Percentiles rank a stretch among this genome's conserved stretches.
Evolutionary conservation across 2,329 filamentous ascomycete species (phyloP).

Genomic region (Curvularia verruculosa): DNA sequence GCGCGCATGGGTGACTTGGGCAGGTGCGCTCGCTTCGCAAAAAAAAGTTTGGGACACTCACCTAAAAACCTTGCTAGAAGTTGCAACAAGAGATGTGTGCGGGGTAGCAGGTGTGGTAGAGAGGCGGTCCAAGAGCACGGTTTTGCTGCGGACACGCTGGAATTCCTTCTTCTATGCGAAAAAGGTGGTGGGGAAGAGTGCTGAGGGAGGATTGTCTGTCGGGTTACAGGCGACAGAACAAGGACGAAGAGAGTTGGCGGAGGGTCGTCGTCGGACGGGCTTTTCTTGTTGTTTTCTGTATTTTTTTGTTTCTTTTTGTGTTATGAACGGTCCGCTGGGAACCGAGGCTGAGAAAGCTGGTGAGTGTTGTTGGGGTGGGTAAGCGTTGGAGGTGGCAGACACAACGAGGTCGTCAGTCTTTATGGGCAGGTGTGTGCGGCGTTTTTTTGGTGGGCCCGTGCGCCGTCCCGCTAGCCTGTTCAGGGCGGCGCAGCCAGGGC

Average conservation of each 20-base stretch:
- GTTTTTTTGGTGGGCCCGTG: constrained; percentile 28
- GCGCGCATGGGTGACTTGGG: constrained; percentile 34
- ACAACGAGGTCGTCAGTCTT: constrained; percentile 26
- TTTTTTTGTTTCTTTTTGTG: constrained; percentile 50
- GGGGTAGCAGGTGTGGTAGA: constrained; percentile 25
- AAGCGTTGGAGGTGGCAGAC: constrained; percentile 29
- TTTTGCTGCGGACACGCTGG: constrained; percentile 29
- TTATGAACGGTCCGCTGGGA: constrained; percentile 44
- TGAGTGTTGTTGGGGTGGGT: constrained; percentile 32
- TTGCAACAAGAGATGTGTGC: constrained; percentile 30
- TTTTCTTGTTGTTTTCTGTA: constrained; percentile 47
- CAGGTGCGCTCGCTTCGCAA: constrained; percentile 43
- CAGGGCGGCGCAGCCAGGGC: constrained; percentile 22
- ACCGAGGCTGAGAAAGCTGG: constrained; percentile 37
- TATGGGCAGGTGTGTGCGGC: constrained; percentile 35
- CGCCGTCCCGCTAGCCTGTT: constrained; percentile 21
- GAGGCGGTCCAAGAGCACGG: constrained; percentile 26
- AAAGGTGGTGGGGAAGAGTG: constrained; percentile 26
- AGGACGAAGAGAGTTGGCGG: constrained; percentile 35
- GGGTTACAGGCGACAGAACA: constrained; percentile 38
- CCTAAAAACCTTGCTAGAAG: constrained; percentile 32
- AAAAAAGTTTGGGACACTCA: constrained; percentile 38
- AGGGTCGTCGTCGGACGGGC: constrained; percentile 34
- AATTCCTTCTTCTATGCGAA: constrained; percentile 26
- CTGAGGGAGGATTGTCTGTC: constrained; percentile 30